Conservation (phyloP, 176 grass and related monocot species). For the Hordeum vulgare region MorexV3_pseudomolecules_assembly NC_058523.1:148024707-148025206, state of each 20-base stretch:
- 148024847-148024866: constrained; percentile 85
- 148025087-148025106: background rate
- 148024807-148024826: constrained; percentile 27
- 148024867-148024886: constrained; percentile 80
- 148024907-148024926: constrained; percentile 88
- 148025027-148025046: background rate
- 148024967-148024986: constrained; percentile 13
- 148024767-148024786: constrained; percentile 2
- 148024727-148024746: constrained; percentile 78
- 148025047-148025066: background rate
- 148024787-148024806: constrained; percentile 17
- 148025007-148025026: background rate
- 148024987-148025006: constrained; percentile 9
- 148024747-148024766: constrained; percentile 21
- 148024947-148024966: constrained; percentile 9
- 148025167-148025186: background rate
- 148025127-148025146: background rate
- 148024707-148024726: constrained; percentile 84
- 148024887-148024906: constrained; percentile 85
- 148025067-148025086: background rate
- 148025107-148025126: background rate
- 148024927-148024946: constrained; percentile 18
- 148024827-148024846: background rate
- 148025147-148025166: background rate
- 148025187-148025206: background rate